A percentile compares a stretch with the other conserved stretches of the same genome.
Evolutionary conservation across 441 rosid species (phyloP).

Genomic region (Kokia cookei): DNA sequence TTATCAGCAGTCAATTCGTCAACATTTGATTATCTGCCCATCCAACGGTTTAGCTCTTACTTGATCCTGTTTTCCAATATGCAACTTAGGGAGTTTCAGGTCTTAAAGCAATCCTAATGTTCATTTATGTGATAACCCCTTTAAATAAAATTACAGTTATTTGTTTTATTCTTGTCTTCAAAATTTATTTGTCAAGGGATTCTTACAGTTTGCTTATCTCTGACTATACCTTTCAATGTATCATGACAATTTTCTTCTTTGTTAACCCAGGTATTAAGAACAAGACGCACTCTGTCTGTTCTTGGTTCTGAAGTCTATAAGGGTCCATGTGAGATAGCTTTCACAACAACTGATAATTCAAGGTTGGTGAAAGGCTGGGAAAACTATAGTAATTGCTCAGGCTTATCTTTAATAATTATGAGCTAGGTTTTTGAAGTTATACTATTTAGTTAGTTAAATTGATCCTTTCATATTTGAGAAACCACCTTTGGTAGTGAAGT

Average conservation of each 20-base stretch:
- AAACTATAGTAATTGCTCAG: constrained; percentile 3
- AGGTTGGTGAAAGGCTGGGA: constrained; percentile 37
- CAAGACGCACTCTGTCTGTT: constrained; percentile 42
- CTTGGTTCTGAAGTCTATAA: constrained; percentile 41
- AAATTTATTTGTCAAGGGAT: not conserved
- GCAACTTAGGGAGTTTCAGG: not conserved
- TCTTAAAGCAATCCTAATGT: not conserved
- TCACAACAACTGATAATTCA: constrained; percentile 44
- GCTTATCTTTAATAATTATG: not conserved
- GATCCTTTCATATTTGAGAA: not conserved
- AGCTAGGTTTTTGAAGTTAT: not conserved
- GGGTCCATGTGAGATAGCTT: constrained; percentile 74
- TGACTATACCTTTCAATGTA: not conserved
- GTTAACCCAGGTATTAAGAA: constrained; percentile 52
- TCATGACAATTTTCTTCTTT: constrained; percentile 4
- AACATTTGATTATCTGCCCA: not conserved
- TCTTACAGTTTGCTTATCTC: not conserved
- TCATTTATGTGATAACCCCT: not conserved
- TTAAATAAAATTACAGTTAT: not conserved
- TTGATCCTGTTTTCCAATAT: not conserved
- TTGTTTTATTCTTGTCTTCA: not conserved
- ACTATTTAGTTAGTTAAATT: not conserved
- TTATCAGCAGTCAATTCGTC: too few relatives aligned
- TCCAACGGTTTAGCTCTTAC: not conserved
- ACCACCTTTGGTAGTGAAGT: not conserved